Percentiles rank a stretch among this genome's conserved stretches.
These are phyloP conservation scores for Vitis labrusca DNA, from an alignment of 164 flowering plant genomes.

Conservation along the genomic window DNA sequence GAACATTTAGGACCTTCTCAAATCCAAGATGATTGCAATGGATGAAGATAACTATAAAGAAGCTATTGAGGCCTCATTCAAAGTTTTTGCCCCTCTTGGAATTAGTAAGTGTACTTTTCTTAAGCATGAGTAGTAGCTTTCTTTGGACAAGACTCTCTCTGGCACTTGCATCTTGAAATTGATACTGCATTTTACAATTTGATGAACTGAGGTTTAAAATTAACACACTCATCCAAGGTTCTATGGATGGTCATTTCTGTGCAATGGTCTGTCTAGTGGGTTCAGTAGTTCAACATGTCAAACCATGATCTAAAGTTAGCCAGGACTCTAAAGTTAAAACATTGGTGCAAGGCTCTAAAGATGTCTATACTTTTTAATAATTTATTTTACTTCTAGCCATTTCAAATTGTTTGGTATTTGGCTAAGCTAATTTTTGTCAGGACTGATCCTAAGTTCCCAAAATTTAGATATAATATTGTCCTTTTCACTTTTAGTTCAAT, in stretches of 20 bases:
- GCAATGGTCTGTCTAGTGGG: too few relatives aligned
- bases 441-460: not conserved
- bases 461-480: not conserved
- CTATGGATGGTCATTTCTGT: too few relatives aligned
- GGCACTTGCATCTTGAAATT: not conserved
- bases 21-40: constrained; percentile 56
- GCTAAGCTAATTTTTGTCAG: not conserved
- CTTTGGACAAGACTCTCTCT: not conserved
- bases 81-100: constrained; percentile 81
- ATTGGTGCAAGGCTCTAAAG: not conserved
- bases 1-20: constrained; percentile 65
- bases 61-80: constrained; percentile 92
- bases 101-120: constrained; percentile 57
- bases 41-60: constrained; percentile 98
- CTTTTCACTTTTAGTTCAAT: too few relatives aligned
- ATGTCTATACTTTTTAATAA: not conserved
- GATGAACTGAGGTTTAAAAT: not conserved
- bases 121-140: not conserved
- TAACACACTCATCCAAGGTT: too few relatives aligned
- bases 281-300: too few relatives aligned
- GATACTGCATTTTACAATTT: not conserved
- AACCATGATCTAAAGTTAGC: not conserved
- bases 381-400: not conserved
- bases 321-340: not conserved
- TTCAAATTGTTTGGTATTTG: not conserved